Base-by-base conservation (phyloP, 352 stramenopile genomes). In the Pythium phragmitis region DNA sequence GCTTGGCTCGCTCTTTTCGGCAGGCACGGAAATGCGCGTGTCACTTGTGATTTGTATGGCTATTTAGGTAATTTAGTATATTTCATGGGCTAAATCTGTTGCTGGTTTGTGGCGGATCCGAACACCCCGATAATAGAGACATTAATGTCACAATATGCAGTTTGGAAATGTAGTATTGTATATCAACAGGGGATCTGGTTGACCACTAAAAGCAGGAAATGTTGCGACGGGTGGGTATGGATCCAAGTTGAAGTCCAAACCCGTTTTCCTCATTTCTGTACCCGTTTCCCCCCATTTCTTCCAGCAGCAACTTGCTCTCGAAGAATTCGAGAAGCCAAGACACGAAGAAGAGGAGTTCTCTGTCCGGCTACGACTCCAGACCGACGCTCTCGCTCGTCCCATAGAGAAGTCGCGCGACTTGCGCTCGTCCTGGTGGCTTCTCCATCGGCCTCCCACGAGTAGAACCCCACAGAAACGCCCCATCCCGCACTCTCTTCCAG, bases 231-330 rank as follows among this genome's bases (percentile, higher is more conserved):
- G 63, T 64, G 54, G 63, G 63, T 60, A 54, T 34, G 42, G 26
- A 26, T 16, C 21, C 56, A 70, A 61, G 63, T 70, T 70, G 63
- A 70, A 70, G 63, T 65, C 63, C 14, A 48, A 12, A 33, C 47
- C 47, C 47, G 47, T 53, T 53, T 53, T 28, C 21, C 47, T 19
- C 50, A 9, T 1, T 19, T 46, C 17, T 60, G 4, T 43, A 60
- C 60, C 60, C 52, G 60, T 60, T 66, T 59, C 26, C 59, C 58
- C 49, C 48, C n/a, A 41, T 28, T 63, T 63, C 23, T 54, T 54
- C 26, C 4, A 49, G 30, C 12, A 45, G 60, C 52, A 62, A 61
- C 52, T 42, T 61, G n/a, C 19, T 14, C 46, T 16, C 49, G 21
- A 39, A 36, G 37, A 65, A 55, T 16, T 13, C 19, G 51, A 63